Evolutionary conservation across 2,329 filamentous ascomycete genomes (phyloP).

Genomic region (Aspergillus pseudotamarii): DNA sequence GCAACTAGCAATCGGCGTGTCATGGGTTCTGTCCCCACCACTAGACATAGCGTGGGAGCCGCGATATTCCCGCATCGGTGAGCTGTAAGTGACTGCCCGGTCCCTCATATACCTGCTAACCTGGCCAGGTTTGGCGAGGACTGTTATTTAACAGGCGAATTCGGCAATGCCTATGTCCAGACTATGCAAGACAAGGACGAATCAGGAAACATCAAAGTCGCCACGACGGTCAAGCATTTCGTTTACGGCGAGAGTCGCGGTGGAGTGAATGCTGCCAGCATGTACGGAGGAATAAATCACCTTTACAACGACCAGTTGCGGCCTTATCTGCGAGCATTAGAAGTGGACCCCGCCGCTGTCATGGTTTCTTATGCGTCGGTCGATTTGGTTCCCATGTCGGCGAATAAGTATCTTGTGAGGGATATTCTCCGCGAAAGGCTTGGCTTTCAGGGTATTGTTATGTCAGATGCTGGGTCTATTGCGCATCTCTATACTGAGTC

Average conservation of each 20-base stretch:
- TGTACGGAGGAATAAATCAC: neutral
- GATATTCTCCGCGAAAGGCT: neutral
- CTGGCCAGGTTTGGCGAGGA: neutral
- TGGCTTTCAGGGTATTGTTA: neutral
- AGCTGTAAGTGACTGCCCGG: neutral
- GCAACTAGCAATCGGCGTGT: neutral
- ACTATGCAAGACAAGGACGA: neutral
- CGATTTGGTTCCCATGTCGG: neutral
- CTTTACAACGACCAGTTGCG: neutral
- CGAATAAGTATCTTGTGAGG: neutral
- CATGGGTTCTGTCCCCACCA: neutral
- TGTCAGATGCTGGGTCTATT: neutral
- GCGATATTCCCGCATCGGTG: neutral
- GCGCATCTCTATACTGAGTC: neutral
- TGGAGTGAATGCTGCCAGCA: neutral
- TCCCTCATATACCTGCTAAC: neutral
- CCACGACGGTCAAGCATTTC: neutral
- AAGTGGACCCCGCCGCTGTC: neutral
- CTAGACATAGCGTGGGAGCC: neutral
- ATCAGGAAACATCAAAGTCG: neutral
- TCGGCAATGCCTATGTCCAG: neutral
- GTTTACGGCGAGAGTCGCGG: neutral
- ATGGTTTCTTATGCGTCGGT: neutral
- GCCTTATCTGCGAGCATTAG: neutral
- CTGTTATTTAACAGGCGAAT: neutral